Conservation (phyloP, 345 rosid species). For the Cardiospermum halicacabum region DNA sequence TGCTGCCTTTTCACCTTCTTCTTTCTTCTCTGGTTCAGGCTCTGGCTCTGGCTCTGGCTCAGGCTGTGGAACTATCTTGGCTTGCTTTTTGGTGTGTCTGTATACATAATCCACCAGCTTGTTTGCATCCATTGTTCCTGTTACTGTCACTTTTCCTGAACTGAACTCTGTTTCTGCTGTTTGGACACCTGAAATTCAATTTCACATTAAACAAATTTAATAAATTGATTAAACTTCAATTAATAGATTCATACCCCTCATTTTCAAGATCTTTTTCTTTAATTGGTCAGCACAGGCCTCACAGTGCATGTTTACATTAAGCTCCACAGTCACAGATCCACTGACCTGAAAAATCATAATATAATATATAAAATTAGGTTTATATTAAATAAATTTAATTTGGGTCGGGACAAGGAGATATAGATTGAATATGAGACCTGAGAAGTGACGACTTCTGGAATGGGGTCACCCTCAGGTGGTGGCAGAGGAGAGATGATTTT, state of each 20-base stretch:
- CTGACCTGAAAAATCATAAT: constrained; percentile 40
- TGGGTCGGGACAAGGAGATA: not conserved
- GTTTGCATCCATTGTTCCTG: constrained; percentile 84
- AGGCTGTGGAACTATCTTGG: constrained; percentile 69
- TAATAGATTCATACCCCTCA: constrained; percentile 54
- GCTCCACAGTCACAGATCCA: constrained; percentile 67
- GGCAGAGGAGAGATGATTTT: constrained; percentile 77
- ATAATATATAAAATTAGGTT: too few relatives aligned
- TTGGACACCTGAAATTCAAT: constrained; percentile 57
- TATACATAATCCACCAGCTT: constrained; percentile 82
- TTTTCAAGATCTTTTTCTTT: constrained; percentile 76
- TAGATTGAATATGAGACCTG: constrained; percentile 34
- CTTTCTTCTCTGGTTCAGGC: constrained; percentile 38
- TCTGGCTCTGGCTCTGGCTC: constrained; percentile 36
- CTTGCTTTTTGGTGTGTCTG: constrained; percentile 76
- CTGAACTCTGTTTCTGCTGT: constrained; percentile 61
- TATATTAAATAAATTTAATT: too few relatives aligned
- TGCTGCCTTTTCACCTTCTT: constrained; percentile 26
- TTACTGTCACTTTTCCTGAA: constrained; percentile 69
- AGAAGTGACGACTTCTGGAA: constrained; percentile 60
- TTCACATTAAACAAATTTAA: too few relatives aligned
- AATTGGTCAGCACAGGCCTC: constrained; percentile 94
- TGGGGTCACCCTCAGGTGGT: constrained; percentile 61
- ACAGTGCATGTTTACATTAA: constrained; percentile 86
- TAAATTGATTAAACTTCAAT: not conserved